Percentiles rank a stretch among this genome's conserved stretches.
phyloP scores from a whole-genome alignment of 495 filamentous ascomycete species.

The Daldinia grandis region DNA sequence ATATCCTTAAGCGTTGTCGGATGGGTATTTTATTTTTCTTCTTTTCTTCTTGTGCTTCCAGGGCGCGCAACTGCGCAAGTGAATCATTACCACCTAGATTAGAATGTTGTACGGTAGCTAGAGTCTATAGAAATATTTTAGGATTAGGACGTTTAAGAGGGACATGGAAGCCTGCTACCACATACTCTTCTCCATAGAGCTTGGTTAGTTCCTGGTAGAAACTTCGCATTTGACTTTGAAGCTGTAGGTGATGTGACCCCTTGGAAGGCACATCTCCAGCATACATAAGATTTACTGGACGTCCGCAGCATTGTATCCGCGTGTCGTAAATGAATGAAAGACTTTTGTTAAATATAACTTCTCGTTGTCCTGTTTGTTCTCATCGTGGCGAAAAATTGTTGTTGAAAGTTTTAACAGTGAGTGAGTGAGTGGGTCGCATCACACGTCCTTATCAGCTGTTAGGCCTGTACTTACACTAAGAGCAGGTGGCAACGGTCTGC shows the following conservation, averaged over 20 bases:
- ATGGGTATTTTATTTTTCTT: conserved; percentile 41
- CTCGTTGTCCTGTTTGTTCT: conserved; percentile 7
- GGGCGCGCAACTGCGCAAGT: background rate
- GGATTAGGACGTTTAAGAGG: background rate
- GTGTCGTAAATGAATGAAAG: background rate
- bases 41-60: conserved; percentile 24
- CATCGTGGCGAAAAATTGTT: conserved; percentile 34
- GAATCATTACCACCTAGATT: background rate
- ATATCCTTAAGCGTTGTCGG: conserved; percentile 61
- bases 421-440: conserved; percentile 7
- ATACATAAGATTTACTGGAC: conserved; percentile 41
- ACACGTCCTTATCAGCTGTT: conserved; percentile 6
- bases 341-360: conserved; percentile 12
- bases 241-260: conserved; percentile 7
- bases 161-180: background rate
- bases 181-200: conserved; percentile 38
- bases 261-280: conserved; percentile 41
- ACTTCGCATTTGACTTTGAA: conserved; percentile 19
- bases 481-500: conserved; percentile 13
- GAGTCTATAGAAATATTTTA: conserved; percentile 22
- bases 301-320: conserved; percentile 31
- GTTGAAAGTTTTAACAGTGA: conserved; percentile 24
- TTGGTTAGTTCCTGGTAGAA: conserved; percentile 10
- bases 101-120: conserved; percentile 38
- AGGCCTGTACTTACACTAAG: background rate